phyloP scores from a whole-genome alignment of 1,139 yeast species.

The Lodderomyces parapsilosis region DNA sequence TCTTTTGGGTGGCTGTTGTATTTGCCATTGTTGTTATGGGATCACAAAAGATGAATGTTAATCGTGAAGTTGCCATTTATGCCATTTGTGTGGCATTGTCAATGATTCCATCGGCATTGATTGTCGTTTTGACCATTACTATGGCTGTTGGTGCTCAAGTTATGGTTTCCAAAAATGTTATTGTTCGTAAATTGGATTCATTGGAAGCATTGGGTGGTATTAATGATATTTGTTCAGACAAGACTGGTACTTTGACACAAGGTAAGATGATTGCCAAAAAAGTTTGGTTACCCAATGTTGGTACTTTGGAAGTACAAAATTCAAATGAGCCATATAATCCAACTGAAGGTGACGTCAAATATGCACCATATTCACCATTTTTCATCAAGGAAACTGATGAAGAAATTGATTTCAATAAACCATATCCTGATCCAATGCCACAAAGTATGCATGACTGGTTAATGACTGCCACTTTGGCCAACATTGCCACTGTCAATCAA shows the following conservation, averaged over 20 bases:
- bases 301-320: conserved; percentile 59
- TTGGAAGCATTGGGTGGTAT: conserved; percentile 80
- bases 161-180: conserved; percentile 70
- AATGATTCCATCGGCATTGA: conserved; percentile 80
- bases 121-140: conserved; percentile 78
- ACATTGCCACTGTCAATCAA: conserved; percentile 58
- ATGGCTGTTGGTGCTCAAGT: conserved; percentile 86
- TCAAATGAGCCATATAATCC: conserved; percentile 77
- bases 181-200: conserved; percentile 76
- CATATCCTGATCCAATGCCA: conserved; percentile 24
- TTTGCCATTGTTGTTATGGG: conserved; percentile 82
- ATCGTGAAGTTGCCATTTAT: conserved; percentile 72
- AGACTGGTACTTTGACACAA: conserved; percentile 79
- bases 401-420: conserved; percentile 31
- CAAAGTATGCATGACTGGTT: conserved; percentile 48
- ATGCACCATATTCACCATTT: conserved; percentile 42
- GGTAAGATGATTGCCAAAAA: conserved; percentile 75
- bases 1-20: conserved; percentile 70
- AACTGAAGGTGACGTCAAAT: conserved; percentile 55
- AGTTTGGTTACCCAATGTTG: conserved; percentile 76
- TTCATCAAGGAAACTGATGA: conserved; percentile 36
- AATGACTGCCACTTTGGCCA: conserved; percentile 65
- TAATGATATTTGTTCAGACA: conserved; percentile 78
- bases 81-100: conserved; percentile 82
- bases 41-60: conserved; percentile 66